Percentiles rank a stretch among this genome's conserved stretches.
phyloP scores from a whole-genome alignment of 129 eudicot genomes.

The Flaveria bidentis region DNA sequence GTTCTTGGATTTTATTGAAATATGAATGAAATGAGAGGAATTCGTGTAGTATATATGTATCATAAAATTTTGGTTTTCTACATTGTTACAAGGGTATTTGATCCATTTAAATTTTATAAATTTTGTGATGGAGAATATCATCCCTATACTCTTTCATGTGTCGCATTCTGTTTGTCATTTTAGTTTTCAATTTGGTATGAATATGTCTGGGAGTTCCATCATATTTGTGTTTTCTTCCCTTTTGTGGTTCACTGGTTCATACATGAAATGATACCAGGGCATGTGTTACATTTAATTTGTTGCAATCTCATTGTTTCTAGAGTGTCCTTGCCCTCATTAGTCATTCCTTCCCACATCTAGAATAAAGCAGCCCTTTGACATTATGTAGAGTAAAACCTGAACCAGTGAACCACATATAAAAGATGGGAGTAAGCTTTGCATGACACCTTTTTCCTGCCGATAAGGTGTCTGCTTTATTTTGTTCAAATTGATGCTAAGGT shows the following conservation, averaged over 20 bases:
- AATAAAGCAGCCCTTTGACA: not conserved
- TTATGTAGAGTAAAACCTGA: not conserved
- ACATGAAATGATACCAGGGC: not conserved
- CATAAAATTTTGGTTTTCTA: not conserved
- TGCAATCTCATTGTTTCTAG: not conserved
- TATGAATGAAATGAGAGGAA: not conserved
- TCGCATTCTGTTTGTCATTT: too few relatives aligned
- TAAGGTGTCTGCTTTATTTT: not conserved
- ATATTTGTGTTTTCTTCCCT: not conserved
- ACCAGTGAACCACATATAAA: too few relatives aligned
- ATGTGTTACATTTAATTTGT: not conserved
- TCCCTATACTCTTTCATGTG: not conserved
- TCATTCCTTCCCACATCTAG: not conserved
- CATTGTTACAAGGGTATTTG: not conserved
- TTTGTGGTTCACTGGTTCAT: not conserved
- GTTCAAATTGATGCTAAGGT: conserved; percentile 2
- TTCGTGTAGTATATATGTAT: not conserved
- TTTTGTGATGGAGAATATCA: not conserved
- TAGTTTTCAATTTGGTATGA: too few relatives aligned
- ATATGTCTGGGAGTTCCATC: not conserved
- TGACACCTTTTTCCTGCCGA: not conserved
- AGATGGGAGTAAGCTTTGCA: not conserved
- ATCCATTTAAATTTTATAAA: not conserved
- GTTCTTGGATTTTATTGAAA: not conserved
- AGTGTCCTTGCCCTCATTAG: not conserved